Percentiles rank a stretch among this genome's conserved stretches.
These are phyloP conservation scores for Fusarium sp. DNA, from an alignment of 2,329 filamentous ascomycete genomes.

Conservation along the genomic window DNA sequence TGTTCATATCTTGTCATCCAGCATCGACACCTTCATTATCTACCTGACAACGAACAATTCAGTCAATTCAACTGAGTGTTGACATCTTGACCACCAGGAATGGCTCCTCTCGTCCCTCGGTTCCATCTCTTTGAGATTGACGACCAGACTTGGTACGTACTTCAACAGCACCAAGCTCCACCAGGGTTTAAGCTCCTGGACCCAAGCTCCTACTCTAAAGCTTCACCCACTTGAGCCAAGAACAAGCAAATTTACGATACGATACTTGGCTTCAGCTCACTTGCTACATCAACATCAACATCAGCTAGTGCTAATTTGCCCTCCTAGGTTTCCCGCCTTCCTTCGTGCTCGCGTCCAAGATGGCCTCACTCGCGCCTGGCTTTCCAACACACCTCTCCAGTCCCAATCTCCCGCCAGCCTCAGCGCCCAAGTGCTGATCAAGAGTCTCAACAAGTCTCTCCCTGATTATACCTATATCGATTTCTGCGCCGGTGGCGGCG, in stretches of 20 bases:
- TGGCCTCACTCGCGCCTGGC: constrained; percentile 74
- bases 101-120: constrained; percentile 67
- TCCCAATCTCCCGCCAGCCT: constrained; percentile 69
- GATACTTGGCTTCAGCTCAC: background rate
- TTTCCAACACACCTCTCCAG: constrained; percentile 70
- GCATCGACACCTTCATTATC: constrained; percentile 2
- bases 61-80: background rate
- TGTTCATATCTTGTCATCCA: constrained; percentile 26
- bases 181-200: constrained; percentile 7
- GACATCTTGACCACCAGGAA: constrained; percentile 35
- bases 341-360: constrained; percentile 75
- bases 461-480: constrained; percentile 75
- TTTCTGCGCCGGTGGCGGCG: constrained; percentile 81
- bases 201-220: constrained; percentile 3
- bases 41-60: background rate
- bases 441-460: constrained; percentile 62
- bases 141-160: constrained; percentile 72
- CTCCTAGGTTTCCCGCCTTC: constrained; percentile 72
- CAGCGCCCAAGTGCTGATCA: constrained; percentile 69
- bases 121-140: constrained; percentile 77
- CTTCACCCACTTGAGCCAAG: background rate
- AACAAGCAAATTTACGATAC: background rate
- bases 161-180: constrained; percentile 10
- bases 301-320: constrained; percentile 4
- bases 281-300: background rate